Evolutionary conservation across 805 yeast genomes (phyloP).

Genomic region (Lachancea waltii): DNA sequence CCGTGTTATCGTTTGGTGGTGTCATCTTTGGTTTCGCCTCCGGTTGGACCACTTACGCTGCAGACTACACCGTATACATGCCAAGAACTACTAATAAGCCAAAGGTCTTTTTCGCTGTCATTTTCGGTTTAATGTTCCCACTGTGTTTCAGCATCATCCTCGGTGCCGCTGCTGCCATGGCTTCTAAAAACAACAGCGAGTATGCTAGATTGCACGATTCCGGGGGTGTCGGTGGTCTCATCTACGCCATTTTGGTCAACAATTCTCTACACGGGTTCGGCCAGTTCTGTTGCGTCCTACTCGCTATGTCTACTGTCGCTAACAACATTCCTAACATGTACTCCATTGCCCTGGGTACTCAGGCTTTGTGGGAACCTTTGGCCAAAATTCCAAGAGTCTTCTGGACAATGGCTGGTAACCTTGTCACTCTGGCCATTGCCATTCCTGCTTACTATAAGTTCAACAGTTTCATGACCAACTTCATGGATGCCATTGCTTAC

Average conservation of each 20-base stretch:
- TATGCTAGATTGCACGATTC: constrained; percentile 47
- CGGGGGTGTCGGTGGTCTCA: constrained; percentile 72
- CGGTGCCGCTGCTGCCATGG: constrained; percentile 84
- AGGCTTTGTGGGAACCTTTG: constrained; percentile 73
- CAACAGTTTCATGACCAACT: constrained; percentile 65
- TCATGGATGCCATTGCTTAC: constrained; percentile 89
- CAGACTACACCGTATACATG: constrained; percentile 89
- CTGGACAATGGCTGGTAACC: constrained; percentile 77
- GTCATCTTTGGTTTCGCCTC: constrained; percentile 82
- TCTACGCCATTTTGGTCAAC: constrained; percentile 68
- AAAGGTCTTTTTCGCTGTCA: constrained; percentile 58
- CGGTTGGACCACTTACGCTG: constrained; percentile 91
- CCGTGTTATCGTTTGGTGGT: constrained; percentile 75
- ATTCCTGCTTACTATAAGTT: constrained; percentile 83
- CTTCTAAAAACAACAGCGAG: constrained; percentile 40
- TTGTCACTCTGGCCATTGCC: constrained; percentile 73
- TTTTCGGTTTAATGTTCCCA: constrained; percentile 60
- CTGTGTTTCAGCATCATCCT: constrained; percentile 64
- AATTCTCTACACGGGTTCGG: constrained; percentile 85
- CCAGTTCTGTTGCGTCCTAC: constrained; percentile 76
- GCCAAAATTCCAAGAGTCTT: constrained; percentile 70
- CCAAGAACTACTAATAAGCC: constrained; percentile 52
- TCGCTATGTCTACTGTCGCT: constrained; percentile 82
- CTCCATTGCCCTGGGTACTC: constrained; percentile 82
- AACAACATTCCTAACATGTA: constrained; percentile 93